Evolutionary conservation across 768 basidiomycete species (phyloP), one percentile per base, ranked within the genome.

Genomic region (Panaeolus cyanescens): DNA sequence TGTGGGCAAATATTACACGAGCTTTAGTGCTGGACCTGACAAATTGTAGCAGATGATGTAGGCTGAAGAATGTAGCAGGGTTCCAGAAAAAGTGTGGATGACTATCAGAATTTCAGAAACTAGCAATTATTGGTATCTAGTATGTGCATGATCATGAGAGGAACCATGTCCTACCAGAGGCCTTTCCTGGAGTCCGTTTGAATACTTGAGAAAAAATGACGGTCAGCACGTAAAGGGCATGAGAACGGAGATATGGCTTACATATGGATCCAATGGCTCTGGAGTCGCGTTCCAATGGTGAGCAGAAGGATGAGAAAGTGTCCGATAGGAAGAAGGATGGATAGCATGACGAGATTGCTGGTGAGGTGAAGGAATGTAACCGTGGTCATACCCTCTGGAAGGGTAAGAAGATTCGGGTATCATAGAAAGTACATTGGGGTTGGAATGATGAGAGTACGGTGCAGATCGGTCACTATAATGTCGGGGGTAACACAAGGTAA

Each of bases 201-300:
- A 64, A 56, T 66, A 68, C 70, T 70, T 50, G 32, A 55, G 55
- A 17, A 54, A n/a, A 37, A 22, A 33, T n/a, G 57, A 56, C 33
- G 28, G 59, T 40, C 57, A 60, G 45, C 45, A 31, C 55, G 39
- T 12, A 37, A 39, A 12, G 13, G 25, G 45, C 25, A 59, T 62
- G 53, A 59, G 33, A 60, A 53, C 10, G 54, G 55, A 36, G 59
- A 57, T 10, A 32, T 42, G 33, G 53, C 88, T 77, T 73, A 92
- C 91, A 72, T 85, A 91, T 59, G 88, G 72, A 50, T 91, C 87
- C 70, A 88, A 79, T 13, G 83, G 77, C 65, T 87, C 83, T 19
- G 83, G 77, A 36, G 81, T 69, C n/a, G 82, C 76, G 55, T 77
- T 77, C 88, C 87, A 89, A 56, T 86, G 85, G 54, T 77, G 77